Base-by-base conservation (phyloP, 805 yeast species). In the Dipodascus geniculatus region DNA sequence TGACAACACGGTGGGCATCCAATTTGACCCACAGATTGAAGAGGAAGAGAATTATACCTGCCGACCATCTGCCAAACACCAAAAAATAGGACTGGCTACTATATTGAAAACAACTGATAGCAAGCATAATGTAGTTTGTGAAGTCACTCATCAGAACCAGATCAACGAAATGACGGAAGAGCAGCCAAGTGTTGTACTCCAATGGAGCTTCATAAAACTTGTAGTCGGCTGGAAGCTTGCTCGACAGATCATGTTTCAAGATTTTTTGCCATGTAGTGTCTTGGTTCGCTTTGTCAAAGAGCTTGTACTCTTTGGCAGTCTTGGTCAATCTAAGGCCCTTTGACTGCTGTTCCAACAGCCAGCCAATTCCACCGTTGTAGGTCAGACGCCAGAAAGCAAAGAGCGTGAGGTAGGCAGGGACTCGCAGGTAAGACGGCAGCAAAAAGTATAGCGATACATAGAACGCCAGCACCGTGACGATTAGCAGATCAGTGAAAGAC, bases 1-100 rank as follows among this genome's bases (percentile, higher is more conserved):
- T 86, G 55, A 87, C 89, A 19, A 87, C 89, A 59, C 89, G 77
- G 66, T 87, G 96, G 33, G 95, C 95, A 66, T 87, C 90, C 22
- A 86, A 70, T 65, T 87, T 87, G 49, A 87, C 95, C 89, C 93
- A 84, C 24, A 84, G 72, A 63, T 87, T 87, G 71, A 87, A 85
- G 19, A 84, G 55, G 56, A 86, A 80, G 60, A 87, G 74, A 3
- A 70, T 57, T 1, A 74, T 60, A n/a, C 95, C 95, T 16, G 81
- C 68, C 1, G 70, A 53, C 64, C 85, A 70, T 61, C 89, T 74
- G 33, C 78, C 66, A 55, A 69, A 66, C 17, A 77, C 71, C 50
- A 82, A 63, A 59, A 73, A 67, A 42, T 69, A 57, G 1, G 71
- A 58, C 61, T 81, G 83, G 31, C 63, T 62, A 8, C 77, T 65